These are phyloP conservation scores for Malus asiatica DNA, from an alignment of 306 rosid genomes.

Conservation along the genomic window DNA sequence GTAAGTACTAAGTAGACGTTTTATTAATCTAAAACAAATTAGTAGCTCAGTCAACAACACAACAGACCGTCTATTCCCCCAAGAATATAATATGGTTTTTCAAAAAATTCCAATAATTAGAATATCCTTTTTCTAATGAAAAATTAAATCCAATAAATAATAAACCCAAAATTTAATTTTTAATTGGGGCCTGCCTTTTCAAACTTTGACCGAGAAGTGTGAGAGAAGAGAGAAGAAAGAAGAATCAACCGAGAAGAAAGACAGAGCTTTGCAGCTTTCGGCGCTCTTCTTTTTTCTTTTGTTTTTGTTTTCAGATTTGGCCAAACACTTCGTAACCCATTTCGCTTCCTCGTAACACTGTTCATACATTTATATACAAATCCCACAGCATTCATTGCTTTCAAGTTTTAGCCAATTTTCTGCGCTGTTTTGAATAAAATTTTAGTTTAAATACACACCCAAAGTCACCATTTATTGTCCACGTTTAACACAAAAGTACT, in stretches of 20 bases:
- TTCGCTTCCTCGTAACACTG: background rate
- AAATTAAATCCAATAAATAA: background rate
- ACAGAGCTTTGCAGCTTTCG: constrained; percentile 59
- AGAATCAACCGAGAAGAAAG: background rate
- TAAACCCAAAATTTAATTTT: constrained; percentile 3
- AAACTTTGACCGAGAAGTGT: constrained; percentile 20
- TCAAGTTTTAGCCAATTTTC: background rate
- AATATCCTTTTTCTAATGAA: background rate
- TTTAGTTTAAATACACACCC: background rate
- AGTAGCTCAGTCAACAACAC: constrained; percentile 13
- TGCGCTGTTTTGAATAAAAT: background rate
- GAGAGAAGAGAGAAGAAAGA: constrained; percentile 27
- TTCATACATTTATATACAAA: background rate
- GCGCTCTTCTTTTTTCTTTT: constrained; percentile 28
- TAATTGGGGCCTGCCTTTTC: constrained; percentile 31
- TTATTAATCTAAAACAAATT: too few relatives aligned
- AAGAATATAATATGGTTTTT: background rate
- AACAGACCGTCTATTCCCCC: constrained; percentile 13
- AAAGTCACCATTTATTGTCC: background rate
- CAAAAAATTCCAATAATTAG: background rate
- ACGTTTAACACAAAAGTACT: background rate
- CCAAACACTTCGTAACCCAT: constrained; percentile 11
- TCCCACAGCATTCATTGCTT: background rate
- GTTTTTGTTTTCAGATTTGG: constrained; percentile 20
- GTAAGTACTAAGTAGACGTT: too few relatives aligned